These are phyloP conservation scores for Barnettozyma siamensis DNA, from an alignment of 805 yeast species.

Conservation along the genomic window DNA sequence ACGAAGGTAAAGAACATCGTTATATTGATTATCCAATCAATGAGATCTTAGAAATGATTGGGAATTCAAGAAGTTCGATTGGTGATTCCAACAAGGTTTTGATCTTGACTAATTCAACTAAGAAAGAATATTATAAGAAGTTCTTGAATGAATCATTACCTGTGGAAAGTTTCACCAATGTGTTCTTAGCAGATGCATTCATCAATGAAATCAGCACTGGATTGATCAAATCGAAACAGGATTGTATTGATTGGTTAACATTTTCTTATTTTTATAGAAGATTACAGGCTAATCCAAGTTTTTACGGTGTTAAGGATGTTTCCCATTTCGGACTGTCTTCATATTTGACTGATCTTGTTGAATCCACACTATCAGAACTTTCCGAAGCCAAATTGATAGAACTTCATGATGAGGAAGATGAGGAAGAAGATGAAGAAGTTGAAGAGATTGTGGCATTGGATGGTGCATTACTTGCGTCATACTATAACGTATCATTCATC, in stretches of 20 bases:
- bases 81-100: slow-evolving; percentile 37
- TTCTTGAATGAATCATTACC: slow-evolving; percentile 75
- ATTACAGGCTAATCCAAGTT: slow-evolving; percentile 77
- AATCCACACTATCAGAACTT: slow-evolving; percentile 60
- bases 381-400: slow-evolving; percentile 57
- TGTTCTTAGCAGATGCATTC: slow-evolving; percentile 58
- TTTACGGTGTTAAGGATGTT: slow-evolving; percentile 68
- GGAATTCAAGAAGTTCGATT: slow-evolving; percentile 29
- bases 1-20: slow-evolving; percentile 70
- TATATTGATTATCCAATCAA: slow-evolving; percentile 61
- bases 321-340: slow-evolving; percentile 70
- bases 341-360: slow-evolving; percentile 78
- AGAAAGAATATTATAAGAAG: slow-evolving; percentile 58
- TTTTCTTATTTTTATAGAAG: slow-evolving; percentile 79
- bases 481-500: slow-evolving; percentile 56
- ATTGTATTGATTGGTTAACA: slow-evolving; percentile 87
- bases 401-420: slow-evolving; percentile 37
- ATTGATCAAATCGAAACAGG: slow-evolving; percentile 64
- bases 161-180: slow-evolving; percentile 67
- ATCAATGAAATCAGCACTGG: slow-evolving; percentile 67
- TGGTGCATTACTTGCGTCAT: slow-evolving; percentile 70
- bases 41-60: slow-evolving; percentile 62
- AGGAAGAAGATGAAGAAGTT: slow-evolving; percentile 25
- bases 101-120: slow-evolving; percentile 52
- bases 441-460: slow-evolving; percentile 50